Evolutionary conservation across 148 eudicot species (phyloP).

Genomic region (Arbutus unedo): DNA sequence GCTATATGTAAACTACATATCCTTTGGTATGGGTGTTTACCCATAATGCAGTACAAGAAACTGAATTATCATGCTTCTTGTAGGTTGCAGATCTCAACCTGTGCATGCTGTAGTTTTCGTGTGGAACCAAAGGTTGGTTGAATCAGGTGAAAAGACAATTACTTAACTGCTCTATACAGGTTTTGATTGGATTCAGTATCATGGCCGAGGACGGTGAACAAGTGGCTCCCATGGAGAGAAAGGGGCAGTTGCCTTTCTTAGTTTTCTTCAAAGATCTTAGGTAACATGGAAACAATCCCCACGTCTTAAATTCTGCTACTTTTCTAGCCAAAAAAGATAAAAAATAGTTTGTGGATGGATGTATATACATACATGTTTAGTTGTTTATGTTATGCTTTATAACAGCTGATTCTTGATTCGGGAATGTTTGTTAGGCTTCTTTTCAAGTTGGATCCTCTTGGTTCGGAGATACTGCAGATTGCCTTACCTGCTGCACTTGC

Average conservation of each 20-base stretch:
- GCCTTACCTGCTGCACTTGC: constrained; percentile 93
- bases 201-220: constrained; percentile 41
- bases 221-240: constrained; percentile 22
- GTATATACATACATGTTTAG: neutral
- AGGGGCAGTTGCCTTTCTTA: constrained; percentile 45
- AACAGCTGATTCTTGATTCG: constrained; percentile 7
- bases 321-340: neutral
- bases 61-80: constrained; percentile 13
- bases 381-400: neutral
- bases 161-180: neutral
- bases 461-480: constrained; percentile 66
- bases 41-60: constrained; percentile 4
- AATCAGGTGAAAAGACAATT: constrained; percentile 8
- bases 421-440: constrained; percentile 38
- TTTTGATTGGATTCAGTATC: neutral
- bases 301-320: constrained; percentile 1
- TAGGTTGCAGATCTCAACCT: constrained; percentile 11
- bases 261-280: constrained; percentile 76
- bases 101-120: constrained; percentile 16
- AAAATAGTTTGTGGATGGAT: neutral
- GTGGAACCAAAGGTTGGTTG: constrained; percentile 15
- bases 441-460: constrained; percentile 74
- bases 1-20: neutral
- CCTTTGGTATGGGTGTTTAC: neutral
- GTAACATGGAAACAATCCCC: constrained; percentile 27